Evolutionary conservation across 1,284 basidiomycete species (phyloP), one percentile per base, ranked within the genome.

Genomic region (Cryptococcus sp.): DNA sequence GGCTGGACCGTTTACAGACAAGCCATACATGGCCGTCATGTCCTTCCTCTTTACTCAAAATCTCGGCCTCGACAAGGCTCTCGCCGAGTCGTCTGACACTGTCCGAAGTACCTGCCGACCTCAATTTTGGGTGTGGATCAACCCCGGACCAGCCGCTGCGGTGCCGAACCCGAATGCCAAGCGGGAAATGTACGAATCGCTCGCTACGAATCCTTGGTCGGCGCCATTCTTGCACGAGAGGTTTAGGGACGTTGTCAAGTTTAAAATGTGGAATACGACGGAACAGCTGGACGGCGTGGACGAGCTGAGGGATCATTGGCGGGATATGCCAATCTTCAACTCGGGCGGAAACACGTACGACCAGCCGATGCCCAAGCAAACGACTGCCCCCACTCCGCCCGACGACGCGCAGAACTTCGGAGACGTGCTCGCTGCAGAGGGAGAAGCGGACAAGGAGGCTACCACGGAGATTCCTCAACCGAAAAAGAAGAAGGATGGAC

Each of bases 231-330:
- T 91, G 16, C 85, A 91, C 68, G 79, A 79, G 19, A 77, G 86
- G 45, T 90, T 91, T 75, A 78, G 81, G 50, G 83, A 87, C 52
- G 79, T 86, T 18, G 82, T 91, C 67, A 80, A 85, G 62, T 91
- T 91, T 76, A 86, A 84, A 65, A 78, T 90, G 63, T 91, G 87
- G 87, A 90, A 91, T 66, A 90, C 88, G 32, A 90, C 87, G 3
- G 87, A 89, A 60, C 87, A 89, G 59, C 75, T 91, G 34, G 88
- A 91, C 57, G 82, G 83, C 33, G 77, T 89, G 2, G 80, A 82
- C 4, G 88, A 91, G 68, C 71, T 90, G 38, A 80, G 78, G 57
- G 77, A 84, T 44, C 84, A 87, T 62, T 91, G 88, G 88, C 77
- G 87, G 34, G 65, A 68, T 51, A 78, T 80, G 57, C 72, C 85